Evolutionary conservation across 306 rosid genomes (phyloP).

Genomic region (Quercus dentata): DNA sequence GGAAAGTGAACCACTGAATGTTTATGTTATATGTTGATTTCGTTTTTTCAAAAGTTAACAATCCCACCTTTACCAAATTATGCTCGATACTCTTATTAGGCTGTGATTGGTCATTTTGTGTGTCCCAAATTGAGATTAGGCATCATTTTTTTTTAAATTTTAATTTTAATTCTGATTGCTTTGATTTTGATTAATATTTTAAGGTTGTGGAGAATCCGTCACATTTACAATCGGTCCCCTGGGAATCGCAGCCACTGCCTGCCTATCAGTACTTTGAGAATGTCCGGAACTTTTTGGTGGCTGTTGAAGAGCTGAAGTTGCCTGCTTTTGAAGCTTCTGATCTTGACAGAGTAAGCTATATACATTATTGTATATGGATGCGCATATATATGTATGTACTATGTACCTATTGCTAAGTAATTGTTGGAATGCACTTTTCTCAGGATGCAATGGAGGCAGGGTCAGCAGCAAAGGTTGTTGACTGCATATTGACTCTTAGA

Average conservation of each 20-base stretch:
- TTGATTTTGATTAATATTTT: conserved; percentile 1
- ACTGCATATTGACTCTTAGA: conserved; percentile 78
- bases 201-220: conserved; percentile 84
- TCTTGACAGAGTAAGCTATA: conserved; percentile 68
- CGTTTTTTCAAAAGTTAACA: background rate
- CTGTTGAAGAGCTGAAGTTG: conserved; percentile 63
- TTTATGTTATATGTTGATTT: background rate
- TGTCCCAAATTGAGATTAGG: background rate
- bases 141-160: background rate
- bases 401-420: conserved; percentile 6
- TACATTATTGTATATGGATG: conserved; percentile 1
- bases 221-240: conserved; percentile 37
- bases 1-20: background rate
- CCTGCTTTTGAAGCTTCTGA: conserved; percentile 95
- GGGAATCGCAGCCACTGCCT: conserved; percentile 84
- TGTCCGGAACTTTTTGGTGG: conserved; percentile 80
- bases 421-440: conserved; percentile 15
- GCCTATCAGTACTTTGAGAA: conserved; percentile 96
- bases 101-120: background rate
- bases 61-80: background rate
- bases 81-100: background rate
- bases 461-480: conserved; percentile 70
- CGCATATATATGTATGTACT: conserved; percentile 1
- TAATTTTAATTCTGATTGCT: background rate
- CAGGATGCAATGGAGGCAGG: conserved; percentile 79